phyloP scores from a whole-genome alignment of 768 basidiomycete genomes.

The Pleurotus salmoneostramineus region DNA sequence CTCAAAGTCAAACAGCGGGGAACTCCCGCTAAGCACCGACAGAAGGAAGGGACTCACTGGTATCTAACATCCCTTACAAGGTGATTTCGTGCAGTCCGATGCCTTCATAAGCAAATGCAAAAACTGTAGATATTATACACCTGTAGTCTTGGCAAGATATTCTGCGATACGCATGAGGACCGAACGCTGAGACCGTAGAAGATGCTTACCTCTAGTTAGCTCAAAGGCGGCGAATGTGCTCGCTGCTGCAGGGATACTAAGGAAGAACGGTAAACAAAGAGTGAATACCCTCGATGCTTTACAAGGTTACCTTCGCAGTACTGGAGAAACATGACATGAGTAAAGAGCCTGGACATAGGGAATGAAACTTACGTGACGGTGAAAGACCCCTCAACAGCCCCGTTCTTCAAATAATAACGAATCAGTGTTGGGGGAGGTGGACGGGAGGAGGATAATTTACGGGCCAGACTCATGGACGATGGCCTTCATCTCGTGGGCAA shows the following conservation, averaged over 20 bases:
- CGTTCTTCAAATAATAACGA: constrained; percentile 25
- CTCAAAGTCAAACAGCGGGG: too few species aligned
- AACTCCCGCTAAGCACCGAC: too few species aligned
- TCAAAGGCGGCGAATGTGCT: constrained; percentile 91
- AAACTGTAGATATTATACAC: constrained; percentile 17
- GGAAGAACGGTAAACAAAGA: not conserved
- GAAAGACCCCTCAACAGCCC: constrained; percentile 74
- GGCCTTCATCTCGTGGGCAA: constrained; percentile 60
- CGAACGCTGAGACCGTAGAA: not conserved
- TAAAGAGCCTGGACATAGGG: not conserved
- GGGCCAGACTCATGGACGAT: constrained; percentile 70
- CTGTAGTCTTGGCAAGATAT: constrained; percentile 31
- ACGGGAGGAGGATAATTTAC: constrained; percentile 37
- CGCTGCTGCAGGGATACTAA: constrained; percentile 86
- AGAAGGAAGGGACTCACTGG: too few species aligned
- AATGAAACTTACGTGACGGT: constrained; percentile 59
- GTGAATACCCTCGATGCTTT: too few species aligned
- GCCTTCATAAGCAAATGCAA: too few species aligned
- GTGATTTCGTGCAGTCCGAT: too few species aligned
- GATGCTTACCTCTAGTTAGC: constrained; percentile 60
- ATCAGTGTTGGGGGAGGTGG: not conserved
- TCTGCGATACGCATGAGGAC: constrained; percentile 17
- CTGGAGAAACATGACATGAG: not conserved
- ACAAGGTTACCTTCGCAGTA: constrained; percentile 1
- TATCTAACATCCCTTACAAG: too few species aligned